These are phyloP conservation scores for Biscutella laevigata DNA, from an alignment of 441 rosid species.

Conservation along the genomic window DNA sequence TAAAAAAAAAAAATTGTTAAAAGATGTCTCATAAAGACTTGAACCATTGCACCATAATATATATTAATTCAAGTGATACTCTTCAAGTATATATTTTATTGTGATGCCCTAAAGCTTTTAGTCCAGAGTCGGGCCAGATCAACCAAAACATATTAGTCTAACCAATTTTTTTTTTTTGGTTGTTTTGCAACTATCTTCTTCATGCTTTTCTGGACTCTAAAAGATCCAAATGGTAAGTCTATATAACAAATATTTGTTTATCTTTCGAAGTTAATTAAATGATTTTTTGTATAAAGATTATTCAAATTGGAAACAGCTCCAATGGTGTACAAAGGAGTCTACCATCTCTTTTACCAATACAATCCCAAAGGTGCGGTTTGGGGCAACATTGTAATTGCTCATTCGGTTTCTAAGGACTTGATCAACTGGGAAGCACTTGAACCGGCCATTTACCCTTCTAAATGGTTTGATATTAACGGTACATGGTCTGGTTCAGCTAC, in stretches of 20 bases:
- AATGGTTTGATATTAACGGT: conserved; percentile 61
- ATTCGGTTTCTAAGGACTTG: conserved; percentile 73
- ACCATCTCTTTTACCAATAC: conserved; percentile 84
- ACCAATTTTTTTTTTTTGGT: background rate
- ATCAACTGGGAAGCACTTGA: conserved; percentile 65
- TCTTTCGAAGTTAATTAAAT: background rate
- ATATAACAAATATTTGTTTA: background rate
- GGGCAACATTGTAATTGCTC: conserved; percentile 96
- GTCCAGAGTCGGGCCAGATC: no score
- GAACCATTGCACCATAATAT: no score
- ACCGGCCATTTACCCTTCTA: conserved; percentile 46
- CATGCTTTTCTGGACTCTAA: background rate
- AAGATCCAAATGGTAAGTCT: conserved; percentile 69
- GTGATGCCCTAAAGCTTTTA: no score
- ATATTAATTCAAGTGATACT: no score
- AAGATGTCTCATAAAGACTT: no score
- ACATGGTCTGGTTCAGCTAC: conserved; percentile 91
- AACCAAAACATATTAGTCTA: background rate
- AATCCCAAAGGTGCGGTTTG: conserved; percentile 80
- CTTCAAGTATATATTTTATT: no score
- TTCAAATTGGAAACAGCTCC: conserved; percentile 35
- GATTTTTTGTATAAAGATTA: background rate
- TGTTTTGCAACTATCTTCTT: background rate
- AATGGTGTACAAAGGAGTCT: conserved; percentile 59
- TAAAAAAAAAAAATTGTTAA: no score